Evolutionary conservation across 2,329 filamentous ascomycete species (phyloP), one percentile per base, ranked within the genome.

Genomic region (Aulographum hederae): DNA sequence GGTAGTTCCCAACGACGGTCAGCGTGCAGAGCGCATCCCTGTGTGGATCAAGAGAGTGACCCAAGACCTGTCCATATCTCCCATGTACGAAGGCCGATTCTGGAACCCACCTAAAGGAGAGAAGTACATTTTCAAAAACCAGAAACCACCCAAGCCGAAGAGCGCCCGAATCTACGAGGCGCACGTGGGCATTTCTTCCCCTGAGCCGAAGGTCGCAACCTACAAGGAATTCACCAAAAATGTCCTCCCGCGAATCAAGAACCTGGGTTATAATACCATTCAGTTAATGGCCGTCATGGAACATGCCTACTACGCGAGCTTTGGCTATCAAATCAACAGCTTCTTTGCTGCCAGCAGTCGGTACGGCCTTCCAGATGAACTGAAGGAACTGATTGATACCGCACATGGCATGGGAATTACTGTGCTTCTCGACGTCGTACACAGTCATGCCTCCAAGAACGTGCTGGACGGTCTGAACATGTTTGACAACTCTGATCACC

Each of bases 211-310:
- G 41, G 84, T 98, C 25, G 73, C 89, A 3, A 92, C 82, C 5
- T 98, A 93, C 68, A 93, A 94, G 54, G 85, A 98, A 57, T 98
- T 98, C 53, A 95, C 86, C 2, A 66, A 74, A 46, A 82, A 80
- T 52, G 84, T 93, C 67, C 68, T 98, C 5, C 85, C 86, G 12
- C 72, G 86, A 35, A 95, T 98, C 58, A 77, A 85, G 48, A 62
- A 73, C 40, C 63, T 95, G 27, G 89, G 86, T 26, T 98, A 98
- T 63, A 95, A 98, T 50, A 79, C 85, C 33, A 95, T 98, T 43
- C 89, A 98, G 52, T 65, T 98, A 40, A 98, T 98, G 89, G 89
- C 89, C 28, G 67, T 98, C 48, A 98, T 98, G 86, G 89, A 98
- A 52, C 89, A 98, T 56, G 89, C 89, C 31, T 98, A 98, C 64